phyloP scores from a whole-genome alignment of 2,329 filamentous ascomycete species.

The Cordyceps farinosa region DNA sequence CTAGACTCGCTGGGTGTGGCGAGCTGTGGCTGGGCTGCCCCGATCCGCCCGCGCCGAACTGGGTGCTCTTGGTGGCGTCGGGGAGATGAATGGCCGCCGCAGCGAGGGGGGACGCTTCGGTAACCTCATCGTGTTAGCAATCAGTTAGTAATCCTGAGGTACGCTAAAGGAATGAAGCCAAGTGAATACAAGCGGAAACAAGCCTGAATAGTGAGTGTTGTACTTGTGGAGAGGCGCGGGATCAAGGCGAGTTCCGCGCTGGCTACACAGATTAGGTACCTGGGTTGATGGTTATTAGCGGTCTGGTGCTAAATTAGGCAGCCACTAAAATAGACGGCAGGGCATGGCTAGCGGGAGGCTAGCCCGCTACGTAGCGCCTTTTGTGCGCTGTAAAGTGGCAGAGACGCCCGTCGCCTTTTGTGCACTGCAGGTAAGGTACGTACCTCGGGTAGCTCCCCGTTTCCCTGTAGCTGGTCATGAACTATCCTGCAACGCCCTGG shows the following conservation, averaged over 20 bases:
- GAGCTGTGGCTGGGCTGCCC: too few species aligned
- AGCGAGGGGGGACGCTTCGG: too few species aligned
- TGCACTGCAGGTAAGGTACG: neutral
- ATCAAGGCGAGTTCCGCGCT: neutral
- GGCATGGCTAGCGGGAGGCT: neutral
- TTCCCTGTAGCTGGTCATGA: neutral
- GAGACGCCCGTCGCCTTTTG: neutral
- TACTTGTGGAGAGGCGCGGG: neutral
- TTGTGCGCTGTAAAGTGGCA: neutral
- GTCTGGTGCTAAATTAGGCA: too few species aligned
- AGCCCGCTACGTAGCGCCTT: neutral
- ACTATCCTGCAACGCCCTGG: too few species aligned
- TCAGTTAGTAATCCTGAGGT: too few species aligned
- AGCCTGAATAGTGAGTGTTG: neutral
- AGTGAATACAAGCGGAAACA: neutral
- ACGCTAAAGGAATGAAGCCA: too few species aligned
- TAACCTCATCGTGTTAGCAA: too few species aligned
- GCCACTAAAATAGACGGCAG: neutral
- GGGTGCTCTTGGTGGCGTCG: neutral
- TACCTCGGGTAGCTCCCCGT: too few species aligned
- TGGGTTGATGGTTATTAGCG: too few species aligned
- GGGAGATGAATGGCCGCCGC: neutral
- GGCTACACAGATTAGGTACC: neutral
- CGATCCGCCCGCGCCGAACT: neutral
- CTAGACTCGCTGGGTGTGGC: too few species aligned